Conservation (phyloP, 2,329 filamentous ascomycete genomes). For the Fusarium coffeatum region DNA sequence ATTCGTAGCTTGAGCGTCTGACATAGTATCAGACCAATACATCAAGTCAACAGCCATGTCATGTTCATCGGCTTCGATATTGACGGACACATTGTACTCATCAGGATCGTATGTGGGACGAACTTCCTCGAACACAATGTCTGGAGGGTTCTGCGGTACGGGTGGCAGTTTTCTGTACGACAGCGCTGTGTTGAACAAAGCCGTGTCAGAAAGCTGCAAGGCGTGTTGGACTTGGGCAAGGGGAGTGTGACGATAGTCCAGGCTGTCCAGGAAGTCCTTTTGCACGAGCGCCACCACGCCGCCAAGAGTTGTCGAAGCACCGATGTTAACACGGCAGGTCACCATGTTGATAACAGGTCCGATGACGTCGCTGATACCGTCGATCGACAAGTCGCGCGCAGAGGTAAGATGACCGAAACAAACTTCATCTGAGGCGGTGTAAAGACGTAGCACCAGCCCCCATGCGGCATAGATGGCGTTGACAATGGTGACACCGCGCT, state of each 20-base stretch:
- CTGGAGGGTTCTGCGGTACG: neutral
- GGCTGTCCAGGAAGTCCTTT: conserved; percentile 28
- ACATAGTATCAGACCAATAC: conserved; percentile 41
- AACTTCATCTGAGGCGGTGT: conserved; percentile 59
- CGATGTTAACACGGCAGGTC: conserved; percentile 59
- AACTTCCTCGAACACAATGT: conserved; percentile 39
- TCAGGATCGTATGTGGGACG: conserved; percentile 42
- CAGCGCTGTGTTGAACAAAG: conserved; percentile 43
- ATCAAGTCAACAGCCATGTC: conserved; percentile 41
- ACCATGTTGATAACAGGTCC: conserved; percentile 69
- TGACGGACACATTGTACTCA: conserved; percentile 40
- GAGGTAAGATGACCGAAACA: conserved; percentile 66
- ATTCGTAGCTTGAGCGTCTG: conserved; percentile 33
- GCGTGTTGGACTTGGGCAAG: conserved; percentile 41
- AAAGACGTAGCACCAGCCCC: conserved; percentile 44
- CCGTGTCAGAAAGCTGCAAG: conserved; percentile 33
- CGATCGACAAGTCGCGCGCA: conserved; percentile 62
- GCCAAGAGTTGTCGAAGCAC: neutral
- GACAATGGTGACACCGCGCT: conserved; percentile 26
- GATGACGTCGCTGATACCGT: conserved; percentile 59
- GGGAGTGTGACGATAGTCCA: conserved; percentile 26
- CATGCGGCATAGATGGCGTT: conserved; percentile 41
- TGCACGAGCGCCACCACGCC: conserved; percentile 21
- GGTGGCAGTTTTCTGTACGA: conserved; percentile 42
- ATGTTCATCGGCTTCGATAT: conserved; percentile 33